Evolutionary conservation across 2,329 filamentous ascomycete species (phyloP).

Genomic region (Epichloe elymi): DNA sequence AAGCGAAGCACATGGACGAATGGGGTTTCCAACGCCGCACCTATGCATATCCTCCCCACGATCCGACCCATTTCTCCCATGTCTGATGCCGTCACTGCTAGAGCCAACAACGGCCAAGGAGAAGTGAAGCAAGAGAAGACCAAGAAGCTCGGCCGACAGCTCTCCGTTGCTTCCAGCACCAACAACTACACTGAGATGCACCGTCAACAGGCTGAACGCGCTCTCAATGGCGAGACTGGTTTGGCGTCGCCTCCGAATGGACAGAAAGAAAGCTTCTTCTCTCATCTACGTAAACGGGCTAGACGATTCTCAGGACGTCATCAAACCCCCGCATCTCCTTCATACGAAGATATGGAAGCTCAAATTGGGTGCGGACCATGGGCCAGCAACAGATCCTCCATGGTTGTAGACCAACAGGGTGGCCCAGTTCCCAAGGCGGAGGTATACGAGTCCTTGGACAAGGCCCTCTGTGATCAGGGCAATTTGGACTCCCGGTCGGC

Average conservation of each 20-base stretch:
- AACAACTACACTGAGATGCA: conserved; percentile 89
- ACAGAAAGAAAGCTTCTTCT: conserved; percentile 95
- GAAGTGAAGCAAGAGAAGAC: conserved; percentile 44
- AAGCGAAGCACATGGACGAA: conserved; percentile 95
- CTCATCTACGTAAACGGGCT: conserved; percentile 86
- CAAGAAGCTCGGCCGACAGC: conserved; percentile 90
- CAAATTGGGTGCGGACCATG: conserved; percentile 84
- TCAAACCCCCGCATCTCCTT: conserved; percentile 65
- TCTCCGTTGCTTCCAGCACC: conserved; percentile 82
- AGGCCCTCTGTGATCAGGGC: conserved; percentile 42
- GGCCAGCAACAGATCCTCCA: conserved; percentile 73
- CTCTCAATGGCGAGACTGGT: conserved; percentile 68
- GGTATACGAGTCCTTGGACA: conserved; percentile 47
- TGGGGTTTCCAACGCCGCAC: conserved; percentile 64
- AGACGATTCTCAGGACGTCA: conserved; percentile 85
- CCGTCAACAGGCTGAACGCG: conserved; percentile 80
- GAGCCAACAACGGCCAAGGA: conserved; percentile 56
- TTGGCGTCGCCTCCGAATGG: conserved; percentile 64
- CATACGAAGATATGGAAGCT: conserved; percentile 79
- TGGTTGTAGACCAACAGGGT: conserved; percentile 54
- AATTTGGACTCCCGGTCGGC: conserved; percentile 31
- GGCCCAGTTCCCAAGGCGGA: conserved; percentile 38
- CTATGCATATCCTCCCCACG: conserved; percentile 91
- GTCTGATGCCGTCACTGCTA: conserved; percentile 84
- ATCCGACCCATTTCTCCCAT: conserved; percentile 92